phyloP scores from a whole-genome alignment of 768 basidiomycete species.

The Russula foetens region DNA sequence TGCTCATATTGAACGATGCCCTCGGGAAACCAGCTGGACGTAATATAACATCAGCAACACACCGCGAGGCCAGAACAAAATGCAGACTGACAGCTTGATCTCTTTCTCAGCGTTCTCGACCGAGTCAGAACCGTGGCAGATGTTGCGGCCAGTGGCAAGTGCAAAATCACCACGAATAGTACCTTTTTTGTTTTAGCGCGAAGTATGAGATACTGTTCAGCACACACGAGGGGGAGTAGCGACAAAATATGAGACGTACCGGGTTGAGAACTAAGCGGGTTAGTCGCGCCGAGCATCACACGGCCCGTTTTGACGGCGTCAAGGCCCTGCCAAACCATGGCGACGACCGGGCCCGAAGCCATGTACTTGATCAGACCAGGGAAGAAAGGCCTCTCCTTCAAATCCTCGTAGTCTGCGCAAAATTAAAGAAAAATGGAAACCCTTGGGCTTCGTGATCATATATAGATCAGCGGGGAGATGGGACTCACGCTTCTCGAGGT shows the following conservation, averaged over 20 bases:
- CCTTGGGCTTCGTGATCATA: not conserved
- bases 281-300: constrained; percentile 92
- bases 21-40: constrained; percentile 83
- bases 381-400: constrained; percentile 93
- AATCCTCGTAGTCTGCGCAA: constrained; percentile 87
- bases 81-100: constrained; percentile 68
- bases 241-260: constrained; percentile 42
- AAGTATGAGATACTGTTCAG: not conserved
- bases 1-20: constrained; percentile 64
- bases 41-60: constrained; percentile 13
- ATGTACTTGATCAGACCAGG: constrained; percentile 94
- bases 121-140: constrained; percentile 86
- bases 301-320: constrained; percentile 94
- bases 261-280: constrained; percentile 83
- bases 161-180: constrained; percentile 95
- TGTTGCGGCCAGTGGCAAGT: constrained; percentile 91
- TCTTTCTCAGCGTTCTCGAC: constrained; percentile 91
- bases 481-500: constrained; percentile 79
- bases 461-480: not conserved
- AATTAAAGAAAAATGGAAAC: not conserved
- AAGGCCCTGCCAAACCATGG: constrained; percentile 92
- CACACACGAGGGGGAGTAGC: too few relatives aligned
- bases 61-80: not conserved
- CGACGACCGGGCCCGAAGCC: constrained; percentile 91
- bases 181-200: constrained; percentile 35